Conservation (phyloP, 148 eudicot species). For the Fagopyrum homotropicum region DNA sequence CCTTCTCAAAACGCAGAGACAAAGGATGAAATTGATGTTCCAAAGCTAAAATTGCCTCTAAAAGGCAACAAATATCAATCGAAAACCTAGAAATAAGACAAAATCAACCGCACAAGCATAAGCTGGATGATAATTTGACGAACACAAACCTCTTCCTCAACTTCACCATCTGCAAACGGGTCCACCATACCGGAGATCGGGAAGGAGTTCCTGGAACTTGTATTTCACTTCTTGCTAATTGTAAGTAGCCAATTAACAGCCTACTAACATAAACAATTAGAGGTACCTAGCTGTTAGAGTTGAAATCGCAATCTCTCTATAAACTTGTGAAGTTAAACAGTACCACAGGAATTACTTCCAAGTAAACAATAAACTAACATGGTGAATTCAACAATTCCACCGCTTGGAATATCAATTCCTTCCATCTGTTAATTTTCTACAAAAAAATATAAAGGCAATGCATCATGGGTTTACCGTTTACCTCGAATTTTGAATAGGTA, state of each 20-base stretch:
- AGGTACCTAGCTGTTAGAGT: neutral
- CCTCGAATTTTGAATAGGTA: slow-evolving; percentile 1
- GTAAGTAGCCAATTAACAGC: neutral
- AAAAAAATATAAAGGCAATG: neutral
- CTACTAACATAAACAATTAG: neutral
- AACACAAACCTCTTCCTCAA: slow-evolving; percentile 36
- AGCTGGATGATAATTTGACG: neutral
- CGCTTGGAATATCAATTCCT: neutral
- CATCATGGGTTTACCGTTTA: neutral
- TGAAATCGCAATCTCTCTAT: neutral
- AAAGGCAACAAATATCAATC: slow-evolving; percentile 2
- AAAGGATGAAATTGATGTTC: neutral
- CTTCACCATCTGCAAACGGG: slow-evolving; percentile 30
- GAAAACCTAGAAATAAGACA: neutral
- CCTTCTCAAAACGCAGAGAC: neutral
- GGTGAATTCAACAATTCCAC: slow-evolving; percentile 8
- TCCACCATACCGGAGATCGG: slow-evolving; percentile 23
- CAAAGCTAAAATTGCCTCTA: neutral
- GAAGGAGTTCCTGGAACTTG: slow-evolving; percentile 12
- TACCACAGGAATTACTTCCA: neutral
- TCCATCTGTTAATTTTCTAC: neutral
- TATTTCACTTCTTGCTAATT: neutral
- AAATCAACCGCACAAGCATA: neutral
- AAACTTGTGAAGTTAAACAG: neutral
- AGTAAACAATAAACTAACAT: slow-evolving; percentile 6